These are phyloP conservation scores for Berkeleyomyces rouxiae DNA, from an alignment of 2,329 filamentous ascomycete species.

Conservation along the genomic window DNA sequence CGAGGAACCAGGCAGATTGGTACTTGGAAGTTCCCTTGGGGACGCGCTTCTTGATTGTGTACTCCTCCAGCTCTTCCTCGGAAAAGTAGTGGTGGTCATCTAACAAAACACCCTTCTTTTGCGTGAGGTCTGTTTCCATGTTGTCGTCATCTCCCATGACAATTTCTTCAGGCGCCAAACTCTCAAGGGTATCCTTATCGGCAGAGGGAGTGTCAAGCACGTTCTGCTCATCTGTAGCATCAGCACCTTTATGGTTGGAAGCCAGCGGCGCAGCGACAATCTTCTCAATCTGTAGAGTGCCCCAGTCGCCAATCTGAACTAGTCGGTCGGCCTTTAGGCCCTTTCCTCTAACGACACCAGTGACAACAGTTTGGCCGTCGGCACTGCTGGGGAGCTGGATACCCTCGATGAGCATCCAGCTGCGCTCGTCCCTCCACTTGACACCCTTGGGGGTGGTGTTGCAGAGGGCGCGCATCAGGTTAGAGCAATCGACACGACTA, in stretches of 20 bases:
- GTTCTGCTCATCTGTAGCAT: slow-evolving; percentile 45
- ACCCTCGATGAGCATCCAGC: slow-evolving; percentile 85
- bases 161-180: slow-evolving; percentile 73
- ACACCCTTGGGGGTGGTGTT: slow-evolving; percentile 85
- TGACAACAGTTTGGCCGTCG: slow-evolving; percentile 53
- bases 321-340: slow-evolving; percentile 79
- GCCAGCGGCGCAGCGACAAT: slow-evolving; percentile 59
- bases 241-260: slow-evolving; percentile 48
- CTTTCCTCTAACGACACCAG: slow-evolving; percentile 71
- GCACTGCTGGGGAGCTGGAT: slow-evolving; percentile 50
- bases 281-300: slow-evolving; percentile 79
- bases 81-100: slow-evolving; percentile 98
- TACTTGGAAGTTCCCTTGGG: slow-evolving; percentile 88
- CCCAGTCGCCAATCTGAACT: slow-evolving; percentile 85
- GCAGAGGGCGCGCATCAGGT: slow-evolving; percentile 79
- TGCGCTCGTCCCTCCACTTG: slow-evolving; percentile 86
- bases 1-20: slow-evolving; percentile 84
- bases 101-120: slow-evolving; percentile 73
- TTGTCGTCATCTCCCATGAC: slow-evolving; percentile 51
- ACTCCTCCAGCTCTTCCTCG: slow-evolving; percentile 55
- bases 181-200: slow-evolving; percentile 68
- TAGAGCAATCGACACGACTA: slow-evolving; percentile 76
- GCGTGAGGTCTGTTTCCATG: slow-evolving; percentile 24
- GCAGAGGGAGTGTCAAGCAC: slow-evolving; percentile 55
- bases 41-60: slow-evolving; percentile 51